Evolutionary conservation across 345 rosid species (phyloP).

Genomic region (Lenwebbia sp.): DNA sequence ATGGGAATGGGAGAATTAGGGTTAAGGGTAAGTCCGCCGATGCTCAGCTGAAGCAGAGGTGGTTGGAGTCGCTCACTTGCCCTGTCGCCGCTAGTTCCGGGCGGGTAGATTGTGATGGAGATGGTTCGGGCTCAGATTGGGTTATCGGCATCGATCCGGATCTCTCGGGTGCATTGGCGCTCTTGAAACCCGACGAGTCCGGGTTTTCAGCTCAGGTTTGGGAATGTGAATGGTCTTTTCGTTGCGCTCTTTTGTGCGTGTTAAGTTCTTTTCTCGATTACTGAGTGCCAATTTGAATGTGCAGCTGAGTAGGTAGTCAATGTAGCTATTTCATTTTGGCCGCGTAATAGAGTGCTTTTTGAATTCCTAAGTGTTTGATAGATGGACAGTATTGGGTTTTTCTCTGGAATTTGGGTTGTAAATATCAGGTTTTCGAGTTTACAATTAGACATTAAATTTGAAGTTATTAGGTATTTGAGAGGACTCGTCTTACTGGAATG

Average conservation of each 20-base stretch:
- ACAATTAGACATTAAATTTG: not conserved
- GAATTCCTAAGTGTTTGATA: not conserved
- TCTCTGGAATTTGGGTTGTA: not conserved
- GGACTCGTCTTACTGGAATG: not conserved
- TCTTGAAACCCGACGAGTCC: slow-evolving; percentile 36
- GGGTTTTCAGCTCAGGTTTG: slow-evolving; percentile 58
- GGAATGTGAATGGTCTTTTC: not conserved
- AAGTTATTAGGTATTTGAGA: not conserved
- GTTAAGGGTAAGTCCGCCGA: slow-evolving; percentile 3
- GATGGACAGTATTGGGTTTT: not conserved
- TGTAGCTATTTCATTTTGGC: not conserved
- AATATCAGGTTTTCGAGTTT: not conserved
- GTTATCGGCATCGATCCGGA: slow-evolving; percentile 83
- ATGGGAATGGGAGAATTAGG: not conserved
- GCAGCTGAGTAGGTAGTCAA: not conserved
- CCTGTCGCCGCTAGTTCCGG: not conserved
- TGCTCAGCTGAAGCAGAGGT: slow-evolving; percentile 8
- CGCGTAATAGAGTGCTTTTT: not conserved
- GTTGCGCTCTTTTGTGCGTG: not conserved
- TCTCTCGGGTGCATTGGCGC: slow-evolving; percentile 67
- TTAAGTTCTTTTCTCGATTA: not conserved
- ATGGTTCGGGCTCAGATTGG: slow-evolving; percentile 34
- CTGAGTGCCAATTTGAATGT: not conserved
- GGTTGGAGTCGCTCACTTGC: slow-evolving; percentile 7
- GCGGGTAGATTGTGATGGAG: not conserved